These are phyloP conservation scores for Telfairia occidentalis DNA, from an alignment of 331 rosid species.

Conservation along the genomic window DNA sequence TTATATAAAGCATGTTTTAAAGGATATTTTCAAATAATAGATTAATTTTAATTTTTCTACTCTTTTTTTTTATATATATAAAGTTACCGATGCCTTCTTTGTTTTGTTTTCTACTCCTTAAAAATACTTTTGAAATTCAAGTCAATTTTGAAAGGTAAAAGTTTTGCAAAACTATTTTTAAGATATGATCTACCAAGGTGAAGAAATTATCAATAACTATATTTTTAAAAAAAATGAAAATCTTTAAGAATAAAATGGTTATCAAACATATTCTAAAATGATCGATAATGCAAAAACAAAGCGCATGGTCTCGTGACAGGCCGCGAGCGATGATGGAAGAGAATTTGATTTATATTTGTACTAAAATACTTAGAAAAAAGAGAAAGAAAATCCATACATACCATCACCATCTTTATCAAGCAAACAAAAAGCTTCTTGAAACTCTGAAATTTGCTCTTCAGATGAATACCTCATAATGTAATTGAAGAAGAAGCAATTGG, in stretches of 20 bases:
- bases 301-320: not conserved
- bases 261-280: not conserved
- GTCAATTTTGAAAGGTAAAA: no score
- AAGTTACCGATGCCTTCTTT: not conserved
- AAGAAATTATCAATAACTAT: no score
- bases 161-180: no score
- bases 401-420: slow-evolving; percentile 78
- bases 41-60: no score
- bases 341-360: not conserved
- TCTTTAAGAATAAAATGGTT: not conserved
- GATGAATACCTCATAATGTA: slow-evolving; percentile 22
- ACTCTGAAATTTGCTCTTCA: slow-evolving; percentile 52
- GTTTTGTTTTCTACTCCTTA: no score
- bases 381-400: slow-evolving; percentile 5
- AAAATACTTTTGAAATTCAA: no score
- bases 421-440: slow-evolving; percentile 58
- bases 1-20: no score
- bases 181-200: no score
- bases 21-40: no score
- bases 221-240: not conserved
- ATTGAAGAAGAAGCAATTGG: not conserved
- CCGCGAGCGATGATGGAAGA: not conserved
- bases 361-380: not conserved
- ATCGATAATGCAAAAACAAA: not conserved
- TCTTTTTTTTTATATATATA: no score